Conservation (phyloP, 1,284 basidiomycete species). For the Cerrena zonata region DNA sequence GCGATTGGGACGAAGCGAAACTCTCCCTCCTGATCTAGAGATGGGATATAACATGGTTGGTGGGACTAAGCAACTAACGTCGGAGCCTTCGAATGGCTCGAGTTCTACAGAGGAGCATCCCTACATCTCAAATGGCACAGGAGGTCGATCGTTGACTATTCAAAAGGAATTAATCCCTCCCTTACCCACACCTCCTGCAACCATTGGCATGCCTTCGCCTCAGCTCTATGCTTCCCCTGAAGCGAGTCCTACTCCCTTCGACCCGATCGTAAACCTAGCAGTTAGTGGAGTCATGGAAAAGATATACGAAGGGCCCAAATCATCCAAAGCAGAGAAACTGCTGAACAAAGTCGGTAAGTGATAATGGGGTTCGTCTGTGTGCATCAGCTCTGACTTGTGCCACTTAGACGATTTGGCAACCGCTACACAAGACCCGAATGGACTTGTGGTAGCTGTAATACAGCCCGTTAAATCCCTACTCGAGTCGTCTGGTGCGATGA, state of each 20-base stretch:
- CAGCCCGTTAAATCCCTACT: slow-evolving; percentile 3
- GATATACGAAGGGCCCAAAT: neutral
- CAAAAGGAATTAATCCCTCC: no score
- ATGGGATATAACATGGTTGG: no score
- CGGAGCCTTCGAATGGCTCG: no score
- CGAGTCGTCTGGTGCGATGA: neutral
- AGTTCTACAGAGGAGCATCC: no score
- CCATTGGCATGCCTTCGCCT: neutral
- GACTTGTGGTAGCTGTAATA: neutral
- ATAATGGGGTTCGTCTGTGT: neutral
- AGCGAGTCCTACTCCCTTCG: neutral
- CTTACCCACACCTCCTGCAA: neutral
- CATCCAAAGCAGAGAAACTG: neutral
- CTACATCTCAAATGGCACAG: no score
- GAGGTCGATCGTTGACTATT: no score
- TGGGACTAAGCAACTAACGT: no score
- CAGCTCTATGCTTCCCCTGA: neutral
- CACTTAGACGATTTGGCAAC: neutral
- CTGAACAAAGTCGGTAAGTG: slow-evolving; percentile 8
- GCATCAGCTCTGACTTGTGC: neutral
- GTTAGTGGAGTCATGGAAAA: neutral
- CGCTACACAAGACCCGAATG: neutral
- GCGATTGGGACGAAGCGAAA: no score
- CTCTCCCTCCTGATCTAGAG: no score
- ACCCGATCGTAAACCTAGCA: neutral